Evolutionary conservation across 169 alveolate species (phyloP).

Genomic region (Condylostoma magnum): DNA sequence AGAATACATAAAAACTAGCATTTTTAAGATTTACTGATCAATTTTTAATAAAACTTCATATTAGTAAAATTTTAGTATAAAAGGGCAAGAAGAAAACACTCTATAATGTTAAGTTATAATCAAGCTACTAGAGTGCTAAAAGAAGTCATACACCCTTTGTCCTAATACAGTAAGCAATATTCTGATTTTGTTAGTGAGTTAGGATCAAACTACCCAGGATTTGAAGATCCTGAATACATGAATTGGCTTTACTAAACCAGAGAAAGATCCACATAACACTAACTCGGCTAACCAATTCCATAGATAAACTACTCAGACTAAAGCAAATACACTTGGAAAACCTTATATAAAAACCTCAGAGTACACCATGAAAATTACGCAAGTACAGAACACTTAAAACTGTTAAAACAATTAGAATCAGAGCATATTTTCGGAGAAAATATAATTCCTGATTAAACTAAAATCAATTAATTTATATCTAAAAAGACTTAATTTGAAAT

Average conservation of each 20-base stretch:
- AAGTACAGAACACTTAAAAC: not conserved
- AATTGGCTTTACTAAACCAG: not conserved
- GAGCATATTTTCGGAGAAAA: not conserved
- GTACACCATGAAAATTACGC: not conserved
- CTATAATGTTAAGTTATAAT: too few relatives aligned
- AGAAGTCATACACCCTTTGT: too few relatives aligned
- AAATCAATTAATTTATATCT: not conserved
- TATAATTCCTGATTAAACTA: not conserved
- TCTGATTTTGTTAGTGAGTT: not conserved
- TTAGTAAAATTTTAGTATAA: too few relatives aligned
- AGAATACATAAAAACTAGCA: too few relatives aligned
- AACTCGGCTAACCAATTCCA: not conserved
- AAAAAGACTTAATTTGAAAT: not conserved
- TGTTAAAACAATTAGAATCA: not conserved
- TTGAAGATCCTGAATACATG: not conserved
- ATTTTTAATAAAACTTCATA: too few relatives aligned
- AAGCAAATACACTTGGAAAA: not conserved
- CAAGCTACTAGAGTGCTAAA: too few relatives aligned
- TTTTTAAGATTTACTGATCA: too few relatives aligned
- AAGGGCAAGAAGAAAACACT: too few relatives aligned
- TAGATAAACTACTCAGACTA: not conserved
- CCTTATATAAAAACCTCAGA: not conserved
- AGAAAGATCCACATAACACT: not conserved
- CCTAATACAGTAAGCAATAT: too few relatives aligned
- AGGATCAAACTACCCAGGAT: slow-evolving; percentile 13